phyloP scores from a whole-genome alignment of 345 rosid species.

The Excoecaria agallocha region DNA sequence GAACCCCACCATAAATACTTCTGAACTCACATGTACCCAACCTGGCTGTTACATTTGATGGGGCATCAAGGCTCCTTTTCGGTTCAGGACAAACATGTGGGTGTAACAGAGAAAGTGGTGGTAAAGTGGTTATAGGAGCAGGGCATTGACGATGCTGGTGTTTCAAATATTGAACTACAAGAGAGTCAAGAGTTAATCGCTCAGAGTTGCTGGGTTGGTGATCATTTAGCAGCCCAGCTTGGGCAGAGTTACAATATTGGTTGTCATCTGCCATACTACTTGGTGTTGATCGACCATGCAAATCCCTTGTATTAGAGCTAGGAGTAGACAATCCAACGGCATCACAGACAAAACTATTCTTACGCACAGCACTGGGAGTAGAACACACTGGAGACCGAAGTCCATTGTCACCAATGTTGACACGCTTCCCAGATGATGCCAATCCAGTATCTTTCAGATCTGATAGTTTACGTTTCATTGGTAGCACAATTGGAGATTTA shows the following conservation, averaged over 20 bases:
- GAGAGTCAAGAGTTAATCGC: constrained; percentile 73
- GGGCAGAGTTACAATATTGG: constrained; percentile 47
- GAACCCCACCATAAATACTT: constrained; percentile 77
- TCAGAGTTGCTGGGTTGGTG: constrained; percentile 62
- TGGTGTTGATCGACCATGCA: constrained; percentile 38
- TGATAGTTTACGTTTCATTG: constrained; percentile 69
- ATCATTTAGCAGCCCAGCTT: constrained; percentile 50
- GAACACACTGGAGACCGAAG: constrained; percentile 55
- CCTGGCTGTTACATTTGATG: constrained; percentile 79
- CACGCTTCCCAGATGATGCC: constrained; percentile 61
- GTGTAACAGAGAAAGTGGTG: constrained; percentile 89
- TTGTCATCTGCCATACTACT: constrained; percentile 47
- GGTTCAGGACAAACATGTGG: constrained; percentile 98
- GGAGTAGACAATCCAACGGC: constrained; percentile 59
- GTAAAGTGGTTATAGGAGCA: constrained; percentile 97
- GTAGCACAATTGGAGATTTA: constrained; percentile 67
- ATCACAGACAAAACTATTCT: constrained; percentile 40
- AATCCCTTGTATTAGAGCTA: constrained; percentile 41
- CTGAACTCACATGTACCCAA: constrained; percentile 81
- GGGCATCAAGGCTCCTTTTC: constrained; percentile 85
- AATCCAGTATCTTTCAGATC: constrained; percentile 64
- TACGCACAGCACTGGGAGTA: constrained; percentile 54
- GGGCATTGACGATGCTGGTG: constrained; percentile 99
- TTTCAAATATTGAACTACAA: constrained; percentile 91
- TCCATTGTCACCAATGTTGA: constrained; percentile 64